Evolutionary conservation across 2,329 filamentous ascomycete genomes (phyloP).

Genomic region (Aspergillus glaucus): DNA sequence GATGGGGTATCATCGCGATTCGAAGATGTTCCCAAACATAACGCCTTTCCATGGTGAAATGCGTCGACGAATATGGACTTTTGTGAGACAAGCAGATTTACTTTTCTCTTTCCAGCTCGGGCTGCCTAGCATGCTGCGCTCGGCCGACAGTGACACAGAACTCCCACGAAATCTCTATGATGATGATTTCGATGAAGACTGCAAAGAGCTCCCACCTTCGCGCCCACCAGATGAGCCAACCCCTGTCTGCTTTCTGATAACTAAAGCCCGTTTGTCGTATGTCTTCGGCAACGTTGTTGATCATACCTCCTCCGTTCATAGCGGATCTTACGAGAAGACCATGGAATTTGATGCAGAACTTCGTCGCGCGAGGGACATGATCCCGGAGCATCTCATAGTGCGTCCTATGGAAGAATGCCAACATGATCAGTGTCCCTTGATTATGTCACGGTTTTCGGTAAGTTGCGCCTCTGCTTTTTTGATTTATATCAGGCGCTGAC

Average conservation of each 20-base stretch:
- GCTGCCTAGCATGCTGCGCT: constrained; percentile 59
- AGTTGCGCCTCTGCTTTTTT: constrained; percentile 4
- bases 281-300: constrained; percentile 42
- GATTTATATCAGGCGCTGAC: constrained; percentile 6
- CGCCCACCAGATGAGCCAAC: constrained; percentile 57
- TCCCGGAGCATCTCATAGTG: constrained; percentile 75
- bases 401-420: constrained; percentile 67
- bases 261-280: constrained; percentile 37
- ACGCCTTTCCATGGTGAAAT: constrained; percentile 57
- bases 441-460: constrained; percentile 73
- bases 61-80: constrained; percentile 44
- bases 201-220: constrained; percentile 49
- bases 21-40: constrained; percentile 54
- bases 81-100: constrained; percentile 54
- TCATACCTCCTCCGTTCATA: constrained; percentile 33
- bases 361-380: constrained; percentile 53
- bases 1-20: constrained; percentile 60
- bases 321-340: constrained; percentile 53
- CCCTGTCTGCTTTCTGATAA: constrained; percentile 44
- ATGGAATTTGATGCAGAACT: constrained; percentile 56
- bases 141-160: constrained; percentile 57
- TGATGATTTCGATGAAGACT: constrained; percentile 57
- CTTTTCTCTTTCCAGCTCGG: constrained; percentile 63
- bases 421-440: constrained; percentile 59
- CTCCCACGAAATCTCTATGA: constrained; percentile 59